Evolutionary conservation across 768 basidiomycete species (phyloP).

Genomic region (Amanita molliuscula): DNA sequence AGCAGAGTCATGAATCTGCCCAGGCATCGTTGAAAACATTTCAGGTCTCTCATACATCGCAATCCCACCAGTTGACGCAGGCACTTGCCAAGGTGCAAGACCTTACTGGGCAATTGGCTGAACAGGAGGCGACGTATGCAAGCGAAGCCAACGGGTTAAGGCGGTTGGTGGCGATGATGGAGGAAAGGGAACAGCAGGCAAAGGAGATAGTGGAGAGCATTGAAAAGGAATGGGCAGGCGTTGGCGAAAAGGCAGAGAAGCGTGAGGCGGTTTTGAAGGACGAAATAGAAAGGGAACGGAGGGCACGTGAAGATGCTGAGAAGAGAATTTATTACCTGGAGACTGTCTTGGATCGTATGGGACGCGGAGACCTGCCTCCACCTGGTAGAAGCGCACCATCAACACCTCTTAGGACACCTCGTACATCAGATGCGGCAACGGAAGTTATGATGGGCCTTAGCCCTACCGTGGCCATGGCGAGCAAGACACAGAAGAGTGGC

Average conservation of each 20-base stretch:
- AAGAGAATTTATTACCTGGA: slow-evolving; percentile 63
- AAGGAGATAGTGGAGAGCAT: slow-evolving; percentile 75
- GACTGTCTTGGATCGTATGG: slow-evolving; percentile 60
- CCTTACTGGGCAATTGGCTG: slow-evolving; percentile 68
- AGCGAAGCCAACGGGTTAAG: slow-evolving; percentile 66
- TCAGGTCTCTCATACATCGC: slow-evolving; percentile 60
- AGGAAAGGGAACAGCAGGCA: slow-evolving; percentile 78
- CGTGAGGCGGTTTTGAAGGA: slow-evolving; percentile 59
- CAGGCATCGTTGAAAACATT: slow-evolving; percentile 64
- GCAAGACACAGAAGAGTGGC: slow-evolving; percentile 68
- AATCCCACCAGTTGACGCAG: slow-evolving; percentile 68
- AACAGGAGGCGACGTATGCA: slow-evolving; percentile 76
- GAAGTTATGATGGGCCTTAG: slow-evolving; percentile 64
- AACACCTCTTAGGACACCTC: slow-evolving; percentile 35
- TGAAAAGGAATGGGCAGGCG: slow-evolving; percentile 72
- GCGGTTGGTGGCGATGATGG: slow-evolving; percentile 74
- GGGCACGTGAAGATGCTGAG: slow-evolving; percentile 61
- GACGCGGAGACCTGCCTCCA: slow-evolving; percentile 58
- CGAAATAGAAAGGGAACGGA: slow-evolving; percentile 63
- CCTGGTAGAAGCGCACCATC: slow-evolving; percentile 38
- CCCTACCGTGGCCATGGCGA: slow-evolving; percentile 82
- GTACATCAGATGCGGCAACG: slow-evolving; percentile 27
- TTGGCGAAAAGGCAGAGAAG: slow-evolving; percentile 59
- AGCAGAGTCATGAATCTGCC: slow-evolving; percentile 54
- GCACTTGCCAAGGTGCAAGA: slow-evolving; percentile 67